Evolutionary conservation across 805 yeast species (phyloP).

Genomic region (Allodekkera sacchari): DNA sequence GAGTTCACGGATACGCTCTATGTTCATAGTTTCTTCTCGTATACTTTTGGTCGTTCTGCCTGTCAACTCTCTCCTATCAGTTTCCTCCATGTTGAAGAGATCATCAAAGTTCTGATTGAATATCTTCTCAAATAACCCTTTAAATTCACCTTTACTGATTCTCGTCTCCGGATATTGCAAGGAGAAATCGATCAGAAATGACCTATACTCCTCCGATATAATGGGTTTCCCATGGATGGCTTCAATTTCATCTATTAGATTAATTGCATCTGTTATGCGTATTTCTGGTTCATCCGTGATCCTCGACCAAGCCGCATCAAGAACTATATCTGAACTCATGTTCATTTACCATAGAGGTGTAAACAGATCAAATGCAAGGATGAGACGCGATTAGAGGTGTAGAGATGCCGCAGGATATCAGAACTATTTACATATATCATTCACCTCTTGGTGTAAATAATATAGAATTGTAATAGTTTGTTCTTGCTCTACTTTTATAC

Average conservation of each 20-base stretch:
- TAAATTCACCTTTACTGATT: conserved; percentile 9
- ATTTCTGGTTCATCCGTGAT: neutral
- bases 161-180: conserved; percentile 6
- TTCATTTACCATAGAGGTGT: no score
- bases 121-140: conserved; percentile 9
- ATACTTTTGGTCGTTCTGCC: conserved; percentile 2
- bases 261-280: conserved; percentile 7
- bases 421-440: no score
- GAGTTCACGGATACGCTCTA: neutral
- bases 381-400: no score
- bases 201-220: conserved; percentile 10
- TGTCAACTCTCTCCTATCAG: neutral
- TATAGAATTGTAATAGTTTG: no score
- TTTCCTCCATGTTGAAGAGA: conserved; percentile 3
- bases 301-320: conserved; percentile 8
- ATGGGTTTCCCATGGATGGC: conserved; percentile 3
- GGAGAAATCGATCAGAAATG: conserved; percentile 12
- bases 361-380: no score
- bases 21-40: conserved; percentile 1
- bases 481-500: no score
- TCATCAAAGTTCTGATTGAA: conserved; percentile 10
- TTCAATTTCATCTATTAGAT: conserved; percentile 10
- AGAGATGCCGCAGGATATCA: no score
- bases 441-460: no score
- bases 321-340: conserved; percentile 1